phyloP scores from a whole-genome alignment of 805 yeast species.

The Suhomyces emberorum region DNA sequence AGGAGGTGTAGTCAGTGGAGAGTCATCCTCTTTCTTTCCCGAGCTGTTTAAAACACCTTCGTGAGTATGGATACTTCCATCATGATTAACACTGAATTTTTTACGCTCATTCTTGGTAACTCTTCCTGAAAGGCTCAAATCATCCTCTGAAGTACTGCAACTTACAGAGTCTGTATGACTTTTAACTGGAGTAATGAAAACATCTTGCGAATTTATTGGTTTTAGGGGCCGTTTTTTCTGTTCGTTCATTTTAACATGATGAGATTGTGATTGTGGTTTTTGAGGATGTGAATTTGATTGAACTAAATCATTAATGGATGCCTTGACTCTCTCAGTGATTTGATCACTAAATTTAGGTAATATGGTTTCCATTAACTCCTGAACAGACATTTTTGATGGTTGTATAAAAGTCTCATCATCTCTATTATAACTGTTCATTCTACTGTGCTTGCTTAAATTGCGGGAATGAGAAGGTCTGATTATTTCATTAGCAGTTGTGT shows the following conservation, averaged over 20 bases:
- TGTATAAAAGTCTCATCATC: slow-evolving; percentile 11
- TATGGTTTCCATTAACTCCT: slow-evolving; percentile 9
- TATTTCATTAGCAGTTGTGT: slow-evolving; percentile 11
- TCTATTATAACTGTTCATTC: slow-evolving; percentile 6
- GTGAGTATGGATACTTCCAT: slow-evolving; percentile 8
- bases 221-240: neutral
- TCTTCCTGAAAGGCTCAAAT: slow-evolving; percentile 13
- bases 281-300: neutral
- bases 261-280: neutral
- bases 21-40: slow-evolving; percentile 2
- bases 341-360: slow-evolving; percentile 10
- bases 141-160: slow-evolving; percentile 10
- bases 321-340: slow-evolving; percentile 9
- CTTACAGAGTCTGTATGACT: slow-evolving; percentile 6
- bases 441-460: slow-evolving; percentile 4
- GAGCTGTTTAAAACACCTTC: neutral
- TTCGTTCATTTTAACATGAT: neutral
- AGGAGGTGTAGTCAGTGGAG: slow-evolving; percentile 36
- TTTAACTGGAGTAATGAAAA: slow-evolving; percentile 10
- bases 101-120: slow-evolving; percentile 6
- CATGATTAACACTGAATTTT: slow-evolving; percentile 5
- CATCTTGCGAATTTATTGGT: neutral
- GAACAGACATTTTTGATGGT: slow-evolving; percentile 6
- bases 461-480: slow-evolving; percentile 8
- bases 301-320: slow-evolving; percentile 2